phyloP scores from a whole-genome alignment of 2,329 filamentous ascomycete genomes.

The Monascus ruber region DNA sequence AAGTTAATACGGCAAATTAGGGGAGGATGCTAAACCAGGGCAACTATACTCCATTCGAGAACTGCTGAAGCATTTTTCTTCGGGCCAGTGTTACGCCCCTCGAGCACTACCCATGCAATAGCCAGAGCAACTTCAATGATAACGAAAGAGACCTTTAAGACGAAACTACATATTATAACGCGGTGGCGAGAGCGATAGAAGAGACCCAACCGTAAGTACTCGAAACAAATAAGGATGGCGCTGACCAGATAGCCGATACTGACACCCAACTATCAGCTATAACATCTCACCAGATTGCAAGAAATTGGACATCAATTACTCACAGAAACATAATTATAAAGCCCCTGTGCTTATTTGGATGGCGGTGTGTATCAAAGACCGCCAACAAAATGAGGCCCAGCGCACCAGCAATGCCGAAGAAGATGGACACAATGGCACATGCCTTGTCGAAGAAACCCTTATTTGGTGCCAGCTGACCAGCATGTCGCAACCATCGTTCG shows the following conservation, averaged over 20 bases:
- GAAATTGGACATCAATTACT: conserved; percentile 5
- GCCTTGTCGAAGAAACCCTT: conserved; percentile 31
- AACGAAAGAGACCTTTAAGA: conserved; percentile 77
- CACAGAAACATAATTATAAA: conserved; percentile 74
- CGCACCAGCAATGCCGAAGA: conserved; percentile 64
- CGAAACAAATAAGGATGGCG: conserved; percentile 78
- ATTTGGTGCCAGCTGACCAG: conserved; percentile 67
- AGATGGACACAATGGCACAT: conserved; percentile 27
- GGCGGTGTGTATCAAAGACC: conserved; percentile 69
- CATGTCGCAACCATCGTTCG: conserved; percentile 78
- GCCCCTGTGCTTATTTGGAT: conserved; percentile 57
- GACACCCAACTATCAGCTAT: not conserved
- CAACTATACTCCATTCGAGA: conserved; percentile 52
- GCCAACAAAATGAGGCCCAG: conserved; percentile 69
- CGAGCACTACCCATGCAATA: conserved; percentile 51
- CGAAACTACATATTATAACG: conserved; percentile 68
- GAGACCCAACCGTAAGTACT: conserved; percentile 76
- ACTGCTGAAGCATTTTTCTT: conserved; percentile 59
- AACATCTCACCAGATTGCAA: no score
- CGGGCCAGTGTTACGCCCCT: conserved; percentile 33
- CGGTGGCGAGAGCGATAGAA: conserved; percentile 61
- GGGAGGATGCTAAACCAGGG: not conserved
- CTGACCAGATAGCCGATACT: conserved; percentile 67
- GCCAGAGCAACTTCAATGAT: conserved; percentile 61
- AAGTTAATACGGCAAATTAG: not conserved